phyloP scores from a whole-genome alignment of 2,329 filamentous ascomycete genomes.

The Gyromitra esculenta region DNA sequence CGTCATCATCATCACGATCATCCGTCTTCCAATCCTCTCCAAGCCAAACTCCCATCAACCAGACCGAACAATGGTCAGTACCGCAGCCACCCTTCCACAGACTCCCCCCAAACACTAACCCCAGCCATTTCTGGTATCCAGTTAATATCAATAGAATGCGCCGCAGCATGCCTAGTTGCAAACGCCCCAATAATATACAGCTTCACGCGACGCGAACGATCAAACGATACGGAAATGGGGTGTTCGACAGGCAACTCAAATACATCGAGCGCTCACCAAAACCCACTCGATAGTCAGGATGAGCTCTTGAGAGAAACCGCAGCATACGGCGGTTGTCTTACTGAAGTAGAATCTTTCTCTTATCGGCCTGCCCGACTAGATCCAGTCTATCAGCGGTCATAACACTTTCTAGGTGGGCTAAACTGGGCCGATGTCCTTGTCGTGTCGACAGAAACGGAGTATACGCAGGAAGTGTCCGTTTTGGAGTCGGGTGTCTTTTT shows the following conservation, averaged over 20 bases:
- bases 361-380: not conserved
- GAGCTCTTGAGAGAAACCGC: constrained; percentile 4
- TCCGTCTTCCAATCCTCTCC: constrained; percentile 29
- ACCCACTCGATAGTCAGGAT: not conserved
- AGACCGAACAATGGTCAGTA: constrained; percentile 58
- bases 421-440: not conserved
- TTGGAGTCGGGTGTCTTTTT: not conserved
- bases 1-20: constrained; percentile 34
- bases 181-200: constrained; percentile 37
- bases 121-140: constrained; percentile 34
- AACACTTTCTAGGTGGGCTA: not conserved
- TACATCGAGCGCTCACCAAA: not conserved
- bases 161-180: constrained; percentile 32
- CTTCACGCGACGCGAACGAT: not conserved
- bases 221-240: not conserved
- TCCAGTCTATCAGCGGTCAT: not conserved
- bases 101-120: not conserved
- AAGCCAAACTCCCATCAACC: not conserved
- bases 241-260: not conserved
- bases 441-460: not conserved
- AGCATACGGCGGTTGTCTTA: constrained; percentile 6
- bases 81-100: not conserved
- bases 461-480: not conserved
- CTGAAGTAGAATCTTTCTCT: not conserved
- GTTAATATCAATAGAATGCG: constrained; percentile 41